These are phyloP conservation scores for Pyrenophora graminea DNA, from an alignment of 2,329 filamentous ascomycete genomes.

Conservation along the genomic window DNA sequence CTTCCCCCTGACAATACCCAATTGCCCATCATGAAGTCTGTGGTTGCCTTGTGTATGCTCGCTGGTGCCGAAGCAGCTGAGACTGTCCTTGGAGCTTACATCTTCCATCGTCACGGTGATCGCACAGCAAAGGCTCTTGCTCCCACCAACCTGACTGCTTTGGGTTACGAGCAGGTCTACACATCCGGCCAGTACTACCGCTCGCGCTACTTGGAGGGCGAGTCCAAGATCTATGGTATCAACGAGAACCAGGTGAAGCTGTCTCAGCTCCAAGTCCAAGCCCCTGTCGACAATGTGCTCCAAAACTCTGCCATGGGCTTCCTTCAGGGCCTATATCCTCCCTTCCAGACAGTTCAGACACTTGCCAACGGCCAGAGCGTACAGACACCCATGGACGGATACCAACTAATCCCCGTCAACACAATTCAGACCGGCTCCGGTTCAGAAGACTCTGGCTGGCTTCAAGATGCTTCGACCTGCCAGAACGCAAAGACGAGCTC, in stretches of 20 bases:
- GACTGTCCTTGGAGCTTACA: slow-evolving; percentile 78
- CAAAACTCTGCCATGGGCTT: slow-evolving; percentile 80
- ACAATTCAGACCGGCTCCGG: slow-evolving; percentile 63
- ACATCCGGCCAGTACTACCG: slow-evolving; percentile 76
- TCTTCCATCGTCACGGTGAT: slow-evolving; percentile 91
- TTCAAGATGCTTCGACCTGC: slow-evolving; percentile 62
- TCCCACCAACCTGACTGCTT: slow-evolving; percentile 73
- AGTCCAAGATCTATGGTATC: slow-evolving; percentile 68
- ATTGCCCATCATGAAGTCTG: slow-evolving; percentile 35
- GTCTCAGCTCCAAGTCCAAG: slow-evolving; percentile 71
- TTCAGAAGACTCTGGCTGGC: slow-evolving; percentile 61
- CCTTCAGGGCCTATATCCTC: slow-evolving; percentile 85
- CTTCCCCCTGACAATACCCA: not conserved
- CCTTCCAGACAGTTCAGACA: slow-evolving; percentile 61
- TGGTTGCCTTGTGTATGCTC: slow-evolving; percentile 30
- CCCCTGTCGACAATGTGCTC: slow-evolving; percentile 76
- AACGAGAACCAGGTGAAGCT: slow-evolving; percentile 67
- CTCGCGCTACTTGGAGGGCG: slow-evolving; percentile 70
- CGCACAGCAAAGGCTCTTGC: slow-evolving; percentile 76
- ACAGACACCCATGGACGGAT: slow-evolving; percentile 73
- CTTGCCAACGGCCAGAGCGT: slow-evolving; percentile 73
- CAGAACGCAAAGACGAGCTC: slow-evolving; percentile 61
- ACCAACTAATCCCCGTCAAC: slow-evolving; percentile 80
- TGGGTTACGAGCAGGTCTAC: slow-evolving; percentile 78
- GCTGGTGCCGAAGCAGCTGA: slow-evolving; percentile 53